phyloP scores from a whole-genome alignment of 768 basidiomycete genomes.

The Kwoniella dejecticola region DNA sequence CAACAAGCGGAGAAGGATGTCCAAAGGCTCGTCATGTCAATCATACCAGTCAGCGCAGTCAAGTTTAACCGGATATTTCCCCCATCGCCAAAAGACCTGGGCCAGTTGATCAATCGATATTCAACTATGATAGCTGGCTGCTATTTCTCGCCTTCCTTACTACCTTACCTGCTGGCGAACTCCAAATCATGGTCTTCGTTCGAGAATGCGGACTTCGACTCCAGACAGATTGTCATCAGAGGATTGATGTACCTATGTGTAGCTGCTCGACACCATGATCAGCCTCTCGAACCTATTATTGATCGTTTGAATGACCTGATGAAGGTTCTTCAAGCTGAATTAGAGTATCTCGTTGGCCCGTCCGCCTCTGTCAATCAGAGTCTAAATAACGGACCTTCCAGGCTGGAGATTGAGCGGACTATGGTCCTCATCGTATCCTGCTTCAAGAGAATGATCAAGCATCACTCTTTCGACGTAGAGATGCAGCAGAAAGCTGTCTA shows the following conservation, averaged over 20 bases:
- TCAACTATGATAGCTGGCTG: constrained; percentile 71
- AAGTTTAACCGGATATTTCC: constrained; percentile 64
- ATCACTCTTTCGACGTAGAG: constrained; percentile 52
- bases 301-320: constrained; percentile 70
- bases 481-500: constrained; percentile 57
- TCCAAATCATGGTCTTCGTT: constrained; percentile 72
- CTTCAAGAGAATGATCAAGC: constrained; percentile 62
- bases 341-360: constrained; percentile 25
- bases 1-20: constrained; percentile 57
- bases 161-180: constrained; percentile 64
- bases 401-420: constrained; percentile 55
- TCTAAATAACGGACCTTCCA: constrained; percentile 20
- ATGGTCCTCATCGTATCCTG: constrained; percentile 65
- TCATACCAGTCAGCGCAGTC: constrained; percentile 71
- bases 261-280: constrained; percentile 63
- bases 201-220: constrained; percentile 64
- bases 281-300: constrained; percentile 62
- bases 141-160: constrained; percentile 64
- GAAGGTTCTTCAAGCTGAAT: constrained; percentile 62
- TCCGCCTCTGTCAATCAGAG: constrained; percentile 9
- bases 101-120: constrained; percentile 80
- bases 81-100: constrained; percentile 64
- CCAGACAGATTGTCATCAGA: constrained; percentile 71
- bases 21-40: constrained; percentile 70
- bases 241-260: constrained; percentile 72